Conservation (phyloP, 371 early-diverging fungal genomes). For the Synchytrium microbalum region DNA sequence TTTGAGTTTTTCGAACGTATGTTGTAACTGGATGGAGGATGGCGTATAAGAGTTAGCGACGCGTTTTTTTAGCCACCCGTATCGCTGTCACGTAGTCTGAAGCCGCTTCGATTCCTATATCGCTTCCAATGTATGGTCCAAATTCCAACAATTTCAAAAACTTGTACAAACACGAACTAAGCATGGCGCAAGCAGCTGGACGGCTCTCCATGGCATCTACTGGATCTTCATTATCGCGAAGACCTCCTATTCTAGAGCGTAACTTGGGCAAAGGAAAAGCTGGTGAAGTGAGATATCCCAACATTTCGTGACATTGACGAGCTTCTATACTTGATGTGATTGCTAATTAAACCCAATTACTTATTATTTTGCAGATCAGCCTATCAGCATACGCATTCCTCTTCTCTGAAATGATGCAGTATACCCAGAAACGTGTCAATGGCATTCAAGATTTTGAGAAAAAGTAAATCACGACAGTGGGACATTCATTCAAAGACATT, state of each 20-base stretch:
- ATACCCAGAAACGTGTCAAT: slow-evolving; percentile 85
- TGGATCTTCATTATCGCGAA: not conserved
- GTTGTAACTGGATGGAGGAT: too few relatives aligned
- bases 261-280: not conserved
- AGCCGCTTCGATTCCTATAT: too few relatives aligned
- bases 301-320: too few relatives aligned
- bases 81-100: too few relatives aligned
- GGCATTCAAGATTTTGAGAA: slow-evolving; percentile 93
- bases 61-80: too few relatives aligned
- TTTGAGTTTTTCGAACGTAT: too few relatives aligned
- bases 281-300: not conserved
- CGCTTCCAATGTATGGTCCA: too few relatives aligned
- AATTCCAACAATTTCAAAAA: too few relatives aligned
- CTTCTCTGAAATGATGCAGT: slow-evolving; percentile 91
- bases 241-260: not conserved
- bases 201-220: not conserved
- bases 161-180: not conserved
- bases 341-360: too few relatives aligned
- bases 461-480: slow-evolving; percentile 40
- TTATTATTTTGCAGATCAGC: slow-evolving; percentile 38
- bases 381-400: slow-evolving; percentile 81
- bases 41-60: too few relatives aligned
- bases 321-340: too few relatives aligned
- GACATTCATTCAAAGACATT: not conserved
- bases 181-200: not conserved